Percentiles rank a stretch among this genome's conserved stretches.
Conservation (phyloP, 331 rosid species). For the Cydonia oblonga region DNA sequence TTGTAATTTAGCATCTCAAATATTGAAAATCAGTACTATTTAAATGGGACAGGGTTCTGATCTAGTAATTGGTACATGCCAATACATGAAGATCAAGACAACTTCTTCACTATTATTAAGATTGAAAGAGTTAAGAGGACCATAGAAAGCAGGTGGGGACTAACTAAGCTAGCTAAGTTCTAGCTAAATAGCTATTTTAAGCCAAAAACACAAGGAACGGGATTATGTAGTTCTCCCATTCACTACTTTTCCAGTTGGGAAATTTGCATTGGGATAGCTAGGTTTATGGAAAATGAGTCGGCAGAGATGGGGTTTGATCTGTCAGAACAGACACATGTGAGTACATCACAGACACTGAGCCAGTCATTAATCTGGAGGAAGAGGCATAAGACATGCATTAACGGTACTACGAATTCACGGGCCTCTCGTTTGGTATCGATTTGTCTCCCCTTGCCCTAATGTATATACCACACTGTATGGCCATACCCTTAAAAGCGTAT, state of each 20-base stretch:
- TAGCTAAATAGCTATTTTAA: not conserved
- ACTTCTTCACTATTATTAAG: not conserved
- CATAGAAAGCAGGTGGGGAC: not conserved
- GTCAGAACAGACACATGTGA: not conserved
- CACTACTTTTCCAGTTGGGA: not conserved
- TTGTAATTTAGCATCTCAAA: not conserved
- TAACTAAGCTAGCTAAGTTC: not conserved
- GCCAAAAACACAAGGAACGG: not conserved
- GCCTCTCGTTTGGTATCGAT: slow-evolving; percentile 27
- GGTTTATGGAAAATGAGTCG: not conserved
- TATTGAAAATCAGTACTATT: not conserved
- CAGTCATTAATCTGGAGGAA: slow-evolving; percentile 1
- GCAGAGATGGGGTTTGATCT: not conserved
- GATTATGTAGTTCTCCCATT: not conserved
- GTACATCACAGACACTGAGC: not conserved
- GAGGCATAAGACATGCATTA: not conserved
- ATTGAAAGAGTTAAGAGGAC: not conserved
- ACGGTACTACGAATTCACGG: slow-evolving; percentile 43
- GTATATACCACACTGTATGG: not conserved
- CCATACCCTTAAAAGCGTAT: not conserved
- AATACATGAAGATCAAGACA: slow-evolving; percentile 5
- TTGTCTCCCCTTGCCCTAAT: slow-evolving; percentile 17
- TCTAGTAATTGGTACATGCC: not conserved
- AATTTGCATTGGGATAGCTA: not conserved
- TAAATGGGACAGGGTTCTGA: not conserved